Conservation (phyloP, 768 basidiomycete genomes). For the Boletus subparvulus region DNA sequence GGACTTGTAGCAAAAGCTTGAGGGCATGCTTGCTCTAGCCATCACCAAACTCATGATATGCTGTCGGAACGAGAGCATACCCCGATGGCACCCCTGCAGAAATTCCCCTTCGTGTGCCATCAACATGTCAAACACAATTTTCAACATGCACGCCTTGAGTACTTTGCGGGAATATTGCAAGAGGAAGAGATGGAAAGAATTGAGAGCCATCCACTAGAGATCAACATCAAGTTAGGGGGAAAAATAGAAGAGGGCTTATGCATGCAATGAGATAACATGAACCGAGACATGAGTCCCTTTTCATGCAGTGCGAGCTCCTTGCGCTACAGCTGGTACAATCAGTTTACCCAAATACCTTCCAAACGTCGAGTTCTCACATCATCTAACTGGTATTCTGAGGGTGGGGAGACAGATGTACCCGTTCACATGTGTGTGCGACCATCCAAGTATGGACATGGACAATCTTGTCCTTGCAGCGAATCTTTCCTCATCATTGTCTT, state of each 20-base stretch:
- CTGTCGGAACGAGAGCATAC: constrained; percentile 21
- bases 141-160: constrained; percentile 66
- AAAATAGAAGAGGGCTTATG: constrained; percentile 11
- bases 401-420: constrained; percentile 44
- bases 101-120: constrained; percentile 77
- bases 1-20: constrained; percentile 59
- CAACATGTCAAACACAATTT: constrained; percentile 81
- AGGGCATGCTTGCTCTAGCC: constrained; percentile 55
- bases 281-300: constrained; percentile 67
- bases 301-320: constrained; percentile 73
- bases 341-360: constrained; percentile 74
- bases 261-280: constrained; percentile 75
- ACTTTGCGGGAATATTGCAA: constrained; percentile 61
- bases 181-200: constrained; percentile 78
- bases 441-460: no score
- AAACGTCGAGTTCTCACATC: constrained; percentile 63
- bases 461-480: no score
- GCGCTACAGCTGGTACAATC: constrained; percentile 89
- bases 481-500: no score
- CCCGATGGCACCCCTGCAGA: constrained; percentile 43
- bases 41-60: background rate
- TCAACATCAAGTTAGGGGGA: background rate
- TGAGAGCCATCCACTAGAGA: constrained; percentile 32
- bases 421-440: constrained; percentile 79
- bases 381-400: background rate